Evolutionary conservation across 192 early-diverging fungal genomes (phyloP).

Genomic region (Podila verticillata): DNA sequence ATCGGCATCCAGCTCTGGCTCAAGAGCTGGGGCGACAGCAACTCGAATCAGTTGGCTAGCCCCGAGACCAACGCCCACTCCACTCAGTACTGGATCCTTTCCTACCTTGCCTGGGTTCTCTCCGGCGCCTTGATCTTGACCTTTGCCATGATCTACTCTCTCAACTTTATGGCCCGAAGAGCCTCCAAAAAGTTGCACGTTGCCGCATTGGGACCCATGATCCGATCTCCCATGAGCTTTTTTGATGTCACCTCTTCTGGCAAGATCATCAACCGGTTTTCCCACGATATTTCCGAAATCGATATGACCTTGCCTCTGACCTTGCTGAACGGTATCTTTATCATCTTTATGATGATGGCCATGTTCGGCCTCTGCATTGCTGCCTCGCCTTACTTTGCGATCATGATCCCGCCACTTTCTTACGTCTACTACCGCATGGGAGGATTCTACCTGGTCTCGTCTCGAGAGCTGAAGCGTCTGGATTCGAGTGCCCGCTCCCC

Average conservation of each 20-base stretch:
- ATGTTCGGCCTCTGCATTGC: constrained; percentile 59
- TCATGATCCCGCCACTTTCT: constrained; percentile 24
- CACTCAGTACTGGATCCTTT: constrained; percentile 16
- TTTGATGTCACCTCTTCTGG: constrained; percentile 56
- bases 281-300: constrained; percentile 77
- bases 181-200: constrained; percentile 61
- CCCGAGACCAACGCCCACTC: neutral
- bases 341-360: constrained; percentile 48
- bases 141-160: constrained; percentile 20
- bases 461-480: constrained; percentile 85
- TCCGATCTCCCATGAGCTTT: constrained; percentile 60
- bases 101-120: constrained; percentile 27
- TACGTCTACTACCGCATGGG: constrained; percentile 63
- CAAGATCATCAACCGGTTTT: constrained; percentile 83
- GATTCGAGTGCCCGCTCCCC: constrained; percentile 60
- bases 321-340: constrained; percentile 52
- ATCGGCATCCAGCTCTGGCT: neutral
- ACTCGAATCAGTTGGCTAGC: neutral
- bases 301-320: constrained; percentile 62
- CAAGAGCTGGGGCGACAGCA: neutral
- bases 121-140: constrained; percentile 25
- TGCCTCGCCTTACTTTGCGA: constrained; percentile 67
- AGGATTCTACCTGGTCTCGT: constrained; percentile 63
- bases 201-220: constrained; percentile 63
- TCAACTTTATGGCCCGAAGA: constrained; percentile 66